Evolutionary conservation across 2,329 filamentous ascomycete species (phyloP).

Genomic region (Erysiphe pulchra): DNA sequence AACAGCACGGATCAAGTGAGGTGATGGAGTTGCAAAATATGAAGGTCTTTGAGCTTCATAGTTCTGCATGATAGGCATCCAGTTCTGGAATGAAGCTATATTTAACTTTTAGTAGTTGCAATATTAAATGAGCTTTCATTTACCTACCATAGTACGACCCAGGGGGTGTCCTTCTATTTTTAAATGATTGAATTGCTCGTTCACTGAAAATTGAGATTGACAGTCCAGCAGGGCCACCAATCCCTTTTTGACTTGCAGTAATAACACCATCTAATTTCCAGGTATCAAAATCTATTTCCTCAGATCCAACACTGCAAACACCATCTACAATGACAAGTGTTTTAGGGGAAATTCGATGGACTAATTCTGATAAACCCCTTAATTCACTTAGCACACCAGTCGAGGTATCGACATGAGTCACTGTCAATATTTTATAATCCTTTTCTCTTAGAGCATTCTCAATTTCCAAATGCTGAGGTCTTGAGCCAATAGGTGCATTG

Average conservation of each 20-base stretch:
- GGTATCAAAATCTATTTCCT: constrained; percentile 87
- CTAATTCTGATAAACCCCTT: constrained; percentile 55
- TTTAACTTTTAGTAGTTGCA: constrained; percentile 55
- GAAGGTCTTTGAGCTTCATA: constrained; percentile 95
- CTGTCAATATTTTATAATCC: constrained; percentile 79
- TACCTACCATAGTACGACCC: constrained; percentile 57
- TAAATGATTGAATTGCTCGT: constrained; percentile 57
- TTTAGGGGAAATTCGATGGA: constrained; percentile 67
- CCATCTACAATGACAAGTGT: constrained; percentile 85
- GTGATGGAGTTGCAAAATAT: constrained; percentile 92
- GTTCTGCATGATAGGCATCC: constrained; percentile 65
- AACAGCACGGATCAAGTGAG: constrained; percentile 77
- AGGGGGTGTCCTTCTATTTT: constrained; percentile 57
- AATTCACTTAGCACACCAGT: constrained; percentile 88
- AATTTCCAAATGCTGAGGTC: constrained; percentile 66
- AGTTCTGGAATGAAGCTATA: not conserved
- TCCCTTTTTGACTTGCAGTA: constrained; percentile 89
- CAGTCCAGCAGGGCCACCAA: constrained; percentile 80
- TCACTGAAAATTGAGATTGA: constrained; percentile 88
- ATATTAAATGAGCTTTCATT: constrained; percentile 17
- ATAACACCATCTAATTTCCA: constrained; percentile 85
- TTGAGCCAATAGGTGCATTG: constrained; percentile 66
- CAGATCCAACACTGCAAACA: constrained; percentile 86
- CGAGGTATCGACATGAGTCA: constrained; percentile 93
- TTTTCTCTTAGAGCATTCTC: constrained; percentile 74